A percentile compares a stretch with the other conserved stretches of the same genome.
Conservation (phyloP, 2,329 filamentous ascomycete genomes). For the Stagonosporopsis vannaccii region DNA sequence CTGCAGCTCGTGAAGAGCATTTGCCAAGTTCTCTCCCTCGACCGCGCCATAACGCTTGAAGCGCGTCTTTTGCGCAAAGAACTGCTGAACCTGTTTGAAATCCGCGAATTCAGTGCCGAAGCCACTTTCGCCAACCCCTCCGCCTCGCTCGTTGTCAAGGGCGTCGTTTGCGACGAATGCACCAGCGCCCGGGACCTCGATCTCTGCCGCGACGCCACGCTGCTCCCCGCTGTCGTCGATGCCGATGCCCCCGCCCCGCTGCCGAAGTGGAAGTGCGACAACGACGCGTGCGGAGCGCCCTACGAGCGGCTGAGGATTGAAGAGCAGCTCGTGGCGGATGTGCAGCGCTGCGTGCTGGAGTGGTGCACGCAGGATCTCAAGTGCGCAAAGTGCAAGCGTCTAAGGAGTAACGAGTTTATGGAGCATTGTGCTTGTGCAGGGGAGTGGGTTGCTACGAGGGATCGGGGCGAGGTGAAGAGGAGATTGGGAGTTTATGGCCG, state of each 20-base stretch:
- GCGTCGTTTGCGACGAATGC: conserved; percentile 88
- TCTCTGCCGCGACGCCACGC: conserved; percentile 85
- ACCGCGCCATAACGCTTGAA: conserved; percentile 89
- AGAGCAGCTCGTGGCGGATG: conserved; percentile 77
- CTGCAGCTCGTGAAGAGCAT: conserved; percentile 91
- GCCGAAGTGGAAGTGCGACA: conserved; percentile 76
- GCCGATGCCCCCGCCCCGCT: conserved; percentile 54
- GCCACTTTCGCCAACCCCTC: conserved; percentile 89
- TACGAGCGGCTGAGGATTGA: conserved; percentile 84
- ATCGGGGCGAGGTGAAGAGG: conserved; percentile 69
- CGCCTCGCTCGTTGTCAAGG: conserved; percentile 73
- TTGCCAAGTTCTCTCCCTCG: conserved; percentile 89
- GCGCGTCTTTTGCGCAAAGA: conserved; percentile 89
- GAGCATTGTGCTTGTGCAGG: conserved; percentile 96
- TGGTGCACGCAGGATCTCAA: conserved; percentile 93
- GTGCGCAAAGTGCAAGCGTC: conserved; percentile 71
- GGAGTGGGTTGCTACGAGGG: conserved; percentile 77
- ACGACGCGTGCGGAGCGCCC: conserved; percentile 69
- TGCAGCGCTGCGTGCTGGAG: conserved; percentile 76
- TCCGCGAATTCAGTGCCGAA: conserved; percentile 89
- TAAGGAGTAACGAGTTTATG: conserved; percentile 91
- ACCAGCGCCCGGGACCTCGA: conserved; percentile 89
- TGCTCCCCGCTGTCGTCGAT: conserved; percentile 62
- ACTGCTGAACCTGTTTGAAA: conserved; percentile 86
- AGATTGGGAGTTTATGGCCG: conserved; percentile 73